Percentiles rank a stretch among this genome's conserved stretches.
phyloP scores from a whole-genome alignment of 75 land plant species.

The Isoetes taiwanensis region DNA sequence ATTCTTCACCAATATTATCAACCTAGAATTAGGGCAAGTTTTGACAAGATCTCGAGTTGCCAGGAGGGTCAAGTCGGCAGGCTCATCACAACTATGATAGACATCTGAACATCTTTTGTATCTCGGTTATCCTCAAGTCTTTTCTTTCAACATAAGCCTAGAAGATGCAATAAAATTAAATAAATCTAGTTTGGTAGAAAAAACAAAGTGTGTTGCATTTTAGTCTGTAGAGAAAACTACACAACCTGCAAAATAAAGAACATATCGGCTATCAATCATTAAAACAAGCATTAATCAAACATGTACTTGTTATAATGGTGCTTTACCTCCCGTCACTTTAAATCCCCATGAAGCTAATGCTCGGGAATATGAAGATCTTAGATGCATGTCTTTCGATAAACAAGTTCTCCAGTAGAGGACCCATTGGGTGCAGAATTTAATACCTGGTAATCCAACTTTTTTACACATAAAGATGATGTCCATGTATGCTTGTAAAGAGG shows the following conservation, averaged over 20 bases:
- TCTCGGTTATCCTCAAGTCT: slow-evolving; percentile 41
- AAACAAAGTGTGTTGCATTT: slow-evolving; percentile 82
- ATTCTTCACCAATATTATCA: too few relatives aligned
- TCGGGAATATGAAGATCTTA: slow-evolving; percentile 58
- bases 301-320: slow-evolving; percentile 66
- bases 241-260: slow-evolving; percentile 26
- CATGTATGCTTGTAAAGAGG: slow-evolving; percentile 56
- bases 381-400: slow-evolving; percentile 77
- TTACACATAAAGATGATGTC: slow-evolving; percentile 76
- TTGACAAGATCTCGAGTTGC: too few relatives aligned
- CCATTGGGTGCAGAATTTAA: slow-evolving; percentile 73
- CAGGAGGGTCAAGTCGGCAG: too few relatives aligned
- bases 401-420: slow-evolving; percentile 87
- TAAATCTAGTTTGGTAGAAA: too few relatives aligned
- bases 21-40: too few relatives aligned
- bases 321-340: slow-evolving; percentile 51
- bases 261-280: not conserved
- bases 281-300: not conserved
- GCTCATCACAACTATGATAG: too few relatives aligned
- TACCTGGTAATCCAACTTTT: slow-evolving; percentile 87
- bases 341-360: slow-evolving; percentile 83
- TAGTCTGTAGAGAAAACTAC: slow-evolving; percentile 44
- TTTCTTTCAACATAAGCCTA: slow-evolving; percentile 77
- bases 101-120: slow-evolving; percentile 19
- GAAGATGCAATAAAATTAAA: too few relatives aligned